Evolutionary conservation across 2,329 filamentous ascomycete genomes (phyloP).

Genomic region (Alternaria metachromatica): DNA sequence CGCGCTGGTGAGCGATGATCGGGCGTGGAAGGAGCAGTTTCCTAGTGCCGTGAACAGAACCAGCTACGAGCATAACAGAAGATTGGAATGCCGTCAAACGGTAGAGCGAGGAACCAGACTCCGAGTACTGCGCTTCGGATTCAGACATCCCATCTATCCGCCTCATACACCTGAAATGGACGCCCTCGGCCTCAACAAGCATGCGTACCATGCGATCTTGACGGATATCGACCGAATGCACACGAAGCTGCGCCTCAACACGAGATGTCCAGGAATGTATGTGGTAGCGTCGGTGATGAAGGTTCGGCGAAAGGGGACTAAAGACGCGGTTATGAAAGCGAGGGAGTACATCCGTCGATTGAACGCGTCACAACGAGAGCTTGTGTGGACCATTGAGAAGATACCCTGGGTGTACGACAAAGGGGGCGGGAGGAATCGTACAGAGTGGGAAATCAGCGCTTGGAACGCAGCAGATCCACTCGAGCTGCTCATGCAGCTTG

Average conservation of each 20-base stretch:
- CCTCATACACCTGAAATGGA: conserved; percentile 35
- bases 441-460: conserved; percentile 35
- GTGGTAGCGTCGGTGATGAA: conserved; percentile 16
- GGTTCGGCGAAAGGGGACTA: conserved; percentile 18
- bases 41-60: conserved; percentile 21
- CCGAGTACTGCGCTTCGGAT: conserved; percentile 28
- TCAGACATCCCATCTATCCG: conserved; percentile 30
- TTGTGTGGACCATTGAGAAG: conserved; percentile 37
- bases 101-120: conserved; percentile 29
- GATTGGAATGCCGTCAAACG: conserved; percentile 31
- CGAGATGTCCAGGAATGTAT: conserved; percentile 6
- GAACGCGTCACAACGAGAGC: conserved; percentile 21
- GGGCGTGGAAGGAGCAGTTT: conserved; percentile 18
- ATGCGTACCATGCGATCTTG: conserved; percentile 21
- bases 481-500: conserved; percentile 29
- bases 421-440: conserved; percentile 17
- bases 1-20: conserved; percentile 9
- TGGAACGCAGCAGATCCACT: conserved; percentile 34
- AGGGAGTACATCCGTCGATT: conserved; percentile 30
- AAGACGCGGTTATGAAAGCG: conserved; percentile 24
- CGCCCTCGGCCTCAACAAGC: conserved; percentile 25
- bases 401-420: conserved; percentile 31
- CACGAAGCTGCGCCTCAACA: not conserved
- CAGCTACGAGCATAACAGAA: conserved; percentile 34
- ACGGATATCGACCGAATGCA: conserved; percentile 25